Percentiles rank a stretch among this genome's conserved stretches.
phyloP scores from a whole-genome alignment of 139 green algal genomes.

The Ulvella scutata region DNA sequence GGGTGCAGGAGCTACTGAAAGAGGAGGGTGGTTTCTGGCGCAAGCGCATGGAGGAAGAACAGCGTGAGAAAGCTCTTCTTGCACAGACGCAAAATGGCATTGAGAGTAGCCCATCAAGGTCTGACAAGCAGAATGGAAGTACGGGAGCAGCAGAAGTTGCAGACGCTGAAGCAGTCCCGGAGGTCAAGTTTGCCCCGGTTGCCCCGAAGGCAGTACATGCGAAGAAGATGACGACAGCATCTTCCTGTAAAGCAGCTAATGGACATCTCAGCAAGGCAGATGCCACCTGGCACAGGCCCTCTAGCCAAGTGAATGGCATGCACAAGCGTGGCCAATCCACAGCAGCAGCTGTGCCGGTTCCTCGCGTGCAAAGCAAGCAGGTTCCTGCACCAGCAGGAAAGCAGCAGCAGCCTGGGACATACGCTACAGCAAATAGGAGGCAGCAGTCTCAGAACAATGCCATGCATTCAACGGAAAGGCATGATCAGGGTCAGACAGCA shows the following conservation, averaged over 20 bases:
- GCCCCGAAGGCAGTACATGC: no score
- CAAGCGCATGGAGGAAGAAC: constrained; percentile 34
- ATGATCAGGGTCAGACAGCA: no score
- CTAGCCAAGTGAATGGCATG: no score
- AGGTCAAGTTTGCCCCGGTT: not conserved
- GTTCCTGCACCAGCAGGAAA: not conserved
- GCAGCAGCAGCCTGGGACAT: not conserved
- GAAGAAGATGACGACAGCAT: no score
- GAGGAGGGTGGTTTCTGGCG: constrained; percentile 65
- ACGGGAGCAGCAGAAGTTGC: constrained; percentile 9
- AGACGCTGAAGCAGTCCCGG: not conserved
- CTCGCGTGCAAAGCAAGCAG: not conserved
- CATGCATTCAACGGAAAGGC: no score
- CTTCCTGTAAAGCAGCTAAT: no score
- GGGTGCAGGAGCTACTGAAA: constrained; percentile 37
- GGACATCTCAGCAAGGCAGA: no score
- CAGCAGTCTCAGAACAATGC: no score
- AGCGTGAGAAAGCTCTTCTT: not conserved
- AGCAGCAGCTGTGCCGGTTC: constrained; percentile 1
- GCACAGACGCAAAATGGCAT: no score
- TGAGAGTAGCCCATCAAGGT: no score
- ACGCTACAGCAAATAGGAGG: constrained; percentile 3
- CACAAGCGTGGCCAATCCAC: not conserved
- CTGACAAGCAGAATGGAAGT: no score
- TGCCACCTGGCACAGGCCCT: no score